These are phyloP conservation scores for Fraxinus xanthoxyloides DNA, from an alignment of 305 asterid genomes.

Conservation along the genomic window DNA sequence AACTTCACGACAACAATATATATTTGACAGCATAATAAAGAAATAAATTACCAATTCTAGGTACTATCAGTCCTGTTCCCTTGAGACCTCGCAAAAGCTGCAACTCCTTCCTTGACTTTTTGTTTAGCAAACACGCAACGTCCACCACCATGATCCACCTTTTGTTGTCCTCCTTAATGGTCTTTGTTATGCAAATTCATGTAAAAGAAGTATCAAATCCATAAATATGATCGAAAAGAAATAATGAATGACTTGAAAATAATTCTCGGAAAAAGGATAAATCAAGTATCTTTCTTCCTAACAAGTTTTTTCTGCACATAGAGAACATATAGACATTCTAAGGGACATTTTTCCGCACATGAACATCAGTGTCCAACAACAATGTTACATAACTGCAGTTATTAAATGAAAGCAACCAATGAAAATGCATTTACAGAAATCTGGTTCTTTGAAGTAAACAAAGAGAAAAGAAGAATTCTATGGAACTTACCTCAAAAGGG, in stretches of 20 bases:
- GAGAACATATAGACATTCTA: neutral
- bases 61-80: slow-evolving; percentile 63
- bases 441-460: neutral
- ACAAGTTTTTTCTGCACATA: neutral
- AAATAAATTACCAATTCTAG: slow-evolving; percentile 57
- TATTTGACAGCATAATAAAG: neutral
- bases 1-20: neutral
- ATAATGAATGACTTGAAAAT: neutral
- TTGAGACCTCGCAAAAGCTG: slow-evolving; percentile 73
- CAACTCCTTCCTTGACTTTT: slow-evolving; percentile 64
- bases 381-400: neutral
- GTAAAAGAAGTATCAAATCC: neutral
- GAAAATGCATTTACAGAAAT: neutral
- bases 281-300: neutral
- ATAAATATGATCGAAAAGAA: neutral
- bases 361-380: neutral
- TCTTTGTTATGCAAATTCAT: slow-evolving; percentile 31
- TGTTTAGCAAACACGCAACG: slow-evolving; percentile 56
- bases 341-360: neutral
- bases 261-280: neutral
- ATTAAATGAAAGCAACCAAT: neutral
- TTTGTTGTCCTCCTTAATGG: slow-evolving; percentile 30
- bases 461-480: neutral
- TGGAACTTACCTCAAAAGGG: slow-evolving; percentile 41
- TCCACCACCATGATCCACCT: slow-evolving; percentile 73